These are phyloP conservation scores for Mercurialis annua DNA, from an alignment of 345 rosid genomes.

Conservation along the genomic window DNA sequence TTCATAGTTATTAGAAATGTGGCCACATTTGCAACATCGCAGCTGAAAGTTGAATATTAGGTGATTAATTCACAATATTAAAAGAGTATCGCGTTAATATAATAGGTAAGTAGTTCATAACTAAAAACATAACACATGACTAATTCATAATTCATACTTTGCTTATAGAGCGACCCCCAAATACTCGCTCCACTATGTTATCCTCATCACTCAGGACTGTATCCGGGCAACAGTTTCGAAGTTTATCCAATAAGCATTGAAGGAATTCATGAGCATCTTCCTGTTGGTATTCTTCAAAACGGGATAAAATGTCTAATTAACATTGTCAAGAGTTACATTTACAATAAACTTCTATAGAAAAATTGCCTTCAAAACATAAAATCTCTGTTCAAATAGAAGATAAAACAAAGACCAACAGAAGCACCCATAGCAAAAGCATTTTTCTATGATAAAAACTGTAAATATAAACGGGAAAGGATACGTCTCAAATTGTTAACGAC, in stretches of 20 bases:
- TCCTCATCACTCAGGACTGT: conserved; percentile 19
- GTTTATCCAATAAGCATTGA: conserved; percentile 64
- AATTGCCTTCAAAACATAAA: not conserved
- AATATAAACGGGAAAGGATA: conserved; percentile 42
- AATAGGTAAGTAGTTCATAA: too few relatives aligned
- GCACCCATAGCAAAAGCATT: not conserved
- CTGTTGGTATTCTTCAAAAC: conserved; percentile 56
- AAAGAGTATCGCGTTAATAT: too few relatives aligned
- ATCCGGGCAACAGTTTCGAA: conserved; percentile 57
- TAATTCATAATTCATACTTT: conserved; percentile 35
- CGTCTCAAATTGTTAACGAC: conserved; percentile 56
- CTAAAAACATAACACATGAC: too few relatives aligned
- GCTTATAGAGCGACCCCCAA: conserved; percentile 74
- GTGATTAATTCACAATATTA: not conserved
- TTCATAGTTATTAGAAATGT: conserved; percentile 58
- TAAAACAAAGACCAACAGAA: not conserved
- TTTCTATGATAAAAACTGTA: not conserved
- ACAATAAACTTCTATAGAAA: not conserved
- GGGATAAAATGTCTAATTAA: conserved; percentile 49
- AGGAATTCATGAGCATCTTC: conserved; percentile 93
- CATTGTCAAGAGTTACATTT: conserved; percentile 38
- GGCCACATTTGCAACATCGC: conserved; percentile 64
- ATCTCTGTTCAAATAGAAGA: not conserved
- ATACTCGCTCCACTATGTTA: conserved; percentile 54
- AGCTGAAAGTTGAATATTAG: conserved; percentile 40